Conservation (phyloP, 345 rosid species). For the Schrenkiella parvula region DNA sequence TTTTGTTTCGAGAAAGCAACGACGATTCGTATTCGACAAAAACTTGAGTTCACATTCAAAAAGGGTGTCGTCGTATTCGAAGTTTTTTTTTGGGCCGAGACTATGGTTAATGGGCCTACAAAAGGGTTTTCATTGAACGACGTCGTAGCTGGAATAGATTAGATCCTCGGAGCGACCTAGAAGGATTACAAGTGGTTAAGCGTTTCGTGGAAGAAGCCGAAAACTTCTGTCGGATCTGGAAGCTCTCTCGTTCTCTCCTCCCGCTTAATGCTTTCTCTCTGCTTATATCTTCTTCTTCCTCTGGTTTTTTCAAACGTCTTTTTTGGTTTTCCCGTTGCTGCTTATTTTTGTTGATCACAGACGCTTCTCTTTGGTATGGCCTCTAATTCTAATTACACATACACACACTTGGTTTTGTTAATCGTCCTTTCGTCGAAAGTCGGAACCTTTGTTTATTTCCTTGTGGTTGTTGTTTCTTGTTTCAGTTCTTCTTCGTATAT, state of each 20-base stretch:
- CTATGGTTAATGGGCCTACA: not conserved
- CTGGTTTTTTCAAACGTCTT: conserved; percentile 3
- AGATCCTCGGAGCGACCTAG: conserved; percentile 31
- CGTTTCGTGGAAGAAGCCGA: conserved; percentile 15
- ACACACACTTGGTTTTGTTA: not conserved
- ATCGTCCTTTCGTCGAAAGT: not conserved
- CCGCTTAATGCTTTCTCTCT: conserved; percentile 29
- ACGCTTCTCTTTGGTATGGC: conserved; percentile 10
- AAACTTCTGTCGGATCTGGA: conserved; percentile 38
- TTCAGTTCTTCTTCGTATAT: not conserved
- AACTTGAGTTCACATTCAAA: not conserved
- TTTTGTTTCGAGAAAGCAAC: not conserved
- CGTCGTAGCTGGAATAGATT: not conserved
- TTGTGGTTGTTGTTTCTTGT: not conserved
- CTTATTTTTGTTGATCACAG: conserved; percentile 2
- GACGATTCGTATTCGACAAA: not conserved
- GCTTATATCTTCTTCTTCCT: conserved; percentile 25
- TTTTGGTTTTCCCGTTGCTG: not conserved
- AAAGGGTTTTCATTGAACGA: not conserved
- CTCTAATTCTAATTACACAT: not conserved
- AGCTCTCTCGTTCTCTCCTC: conserved; percentile 25
- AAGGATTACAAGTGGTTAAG: conserved; percentile 20
- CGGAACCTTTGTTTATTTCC: not conserved
- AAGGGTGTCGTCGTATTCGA: not conserved
- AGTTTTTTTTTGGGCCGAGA: not conserved